Evolutionary conservation across 2,329 filamentous ascomycete species (phyloP), one percentile per base, ranked within the genome.

Genomic region (Scedosporium aurantiacum): DNA sequence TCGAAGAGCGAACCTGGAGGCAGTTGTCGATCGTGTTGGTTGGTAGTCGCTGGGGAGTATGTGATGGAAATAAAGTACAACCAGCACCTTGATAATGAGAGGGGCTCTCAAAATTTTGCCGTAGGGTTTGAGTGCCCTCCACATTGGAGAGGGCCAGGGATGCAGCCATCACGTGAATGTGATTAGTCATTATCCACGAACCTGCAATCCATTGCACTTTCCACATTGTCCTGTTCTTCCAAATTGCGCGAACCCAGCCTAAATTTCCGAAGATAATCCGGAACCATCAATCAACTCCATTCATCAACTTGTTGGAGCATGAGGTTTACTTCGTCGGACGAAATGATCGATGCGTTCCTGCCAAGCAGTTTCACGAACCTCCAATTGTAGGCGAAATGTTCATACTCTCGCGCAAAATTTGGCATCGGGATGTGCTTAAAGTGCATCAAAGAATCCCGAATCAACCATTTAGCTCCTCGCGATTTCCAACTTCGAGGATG

Each of bases 71-170:
- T 32, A 56, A 37, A 57, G 60, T 43, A 52, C 59, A 57, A 60
- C 43, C 59, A 59, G 61, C 61, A 58, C 60, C 56, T 52, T 55
- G 65, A 63, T 62, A 64, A 63, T 64, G 62, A 66, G 67, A 66
- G 68, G 69, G 67, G 66, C 66, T 64, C 67, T 67, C 68, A 70
- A 71, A 70, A 70, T 71, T 73, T 68, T 66, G 62, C 64, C 61
- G 68, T 75, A 75, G 73, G 74, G 74, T 73, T 75, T 73, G 68
- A 66, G 65, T 74, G 73, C 73, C 73, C 73, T 75, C 70, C 68
- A 66, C 66, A 23, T 57, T 32, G 41, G 55, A 21, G 58, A 32
- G 58, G 40, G 43, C 58, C 43, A 32, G n/a, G 4, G 25, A 28
- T 32, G 4, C 21, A 6, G 14, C n/a, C 25, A 43, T 60, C 58